Evolutionary conservation across 2,329 filamentous ascomycete species (phyloP), one percentile per base, ranked within the genome.

Genomic region (Mycosphaerelloides madeirae): DNA sequence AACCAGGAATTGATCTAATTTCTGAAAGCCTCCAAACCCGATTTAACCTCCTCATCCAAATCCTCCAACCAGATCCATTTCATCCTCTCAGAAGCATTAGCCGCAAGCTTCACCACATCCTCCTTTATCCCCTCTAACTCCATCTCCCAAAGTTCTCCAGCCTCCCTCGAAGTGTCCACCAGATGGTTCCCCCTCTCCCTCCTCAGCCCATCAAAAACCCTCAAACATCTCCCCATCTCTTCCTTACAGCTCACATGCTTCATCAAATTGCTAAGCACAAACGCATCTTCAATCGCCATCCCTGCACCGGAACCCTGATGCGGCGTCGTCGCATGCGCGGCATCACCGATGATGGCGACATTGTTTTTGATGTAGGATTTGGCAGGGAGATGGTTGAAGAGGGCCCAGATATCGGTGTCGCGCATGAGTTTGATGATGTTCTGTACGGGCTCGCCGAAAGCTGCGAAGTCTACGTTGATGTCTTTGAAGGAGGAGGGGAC

Each of bases 271-370:
- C 22, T 36, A 8, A 42, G 29, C 12, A 46, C 22, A 18, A 31
- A 58, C n/a, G 66, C 58, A 35, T 55, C 59, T 44, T 62, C 59
- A 14, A 62, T 60, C 8, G 51, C 53, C 48, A 59, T 49, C 1
- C 57, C 58, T 1, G 59, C 58, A 8, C 58, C 57, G 7, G 56
- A 49, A 29, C 68, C 68, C 39, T 69, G 66, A 43, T 69, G 66
- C 13, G 68, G 67, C 1, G 59, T 60, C 9, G 65, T 67, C 1
- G 67, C 67, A 45, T 70, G 67, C 3, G 65, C 65, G 5, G 67
- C 64, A 40, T 69, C 66, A 22, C 66, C 66, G 0, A 77, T 65
- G 3, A 79, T 54, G 34, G 73, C 67, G 12, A 71, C 52, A 0
- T 60, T 55, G 3, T 56, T 53, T 41, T 59, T 60, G 40, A 56